phyloP scores from a whole-genome alignment of 2,329 filamentous ascomycete genomes.

The Mycosphaerelloides madeirae region DNA sequence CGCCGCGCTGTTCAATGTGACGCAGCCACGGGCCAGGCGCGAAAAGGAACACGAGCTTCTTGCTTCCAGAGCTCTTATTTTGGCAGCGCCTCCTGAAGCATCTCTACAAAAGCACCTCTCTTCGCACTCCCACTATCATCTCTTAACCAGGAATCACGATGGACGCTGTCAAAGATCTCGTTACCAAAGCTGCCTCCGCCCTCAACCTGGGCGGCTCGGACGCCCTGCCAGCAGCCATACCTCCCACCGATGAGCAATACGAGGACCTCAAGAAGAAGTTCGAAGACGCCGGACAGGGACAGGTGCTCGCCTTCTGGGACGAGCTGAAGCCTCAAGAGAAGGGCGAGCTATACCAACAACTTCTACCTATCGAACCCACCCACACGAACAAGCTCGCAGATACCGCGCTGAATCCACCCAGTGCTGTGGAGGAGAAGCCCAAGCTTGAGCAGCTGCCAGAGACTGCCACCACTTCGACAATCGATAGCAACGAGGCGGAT shows the following conservation, averaged over 20 bases:
- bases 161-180: slow-evolving; percentile 20
- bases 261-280: slow-evolving; percentile 67
- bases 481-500: slow-evolving; percentile 77
- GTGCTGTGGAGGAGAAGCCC: slow-evolving; percentile 48
- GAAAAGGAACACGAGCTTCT: too few relatives aligned
- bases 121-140: too few relatives aligned
- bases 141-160: slow-evolving; percentile 6
- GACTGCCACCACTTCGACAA: slow-evolving; percentile 78
- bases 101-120: too few relatives aligned
- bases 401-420: slow-evolving; percentile 72
- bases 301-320: slow-evolving; percentile 86
- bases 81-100: too few relatives aligned
- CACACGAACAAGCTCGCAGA: slow-evolving; percentile 85
- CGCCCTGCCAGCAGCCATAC: slow-evolving; percentile 37
- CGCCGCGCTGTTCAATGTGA: too few relatives aligned
- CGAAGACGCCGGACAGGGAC: slow-evolving; percentile 67
- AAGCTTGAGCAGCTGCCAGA: slow-evolving; percentile 82
- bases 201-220: slow-evolving; percentile 21
- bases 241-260: slow-evolving; percentile 63
- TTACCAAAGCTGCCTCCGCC: slow-evolving; percentile 19
- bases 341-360: slow-evolving; percentile 72
- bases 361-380: slow-evolving; percentile 73
- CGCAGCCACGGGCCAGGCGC: too few relatives aligned
- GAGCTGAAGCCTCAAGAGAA: slow-evolving; percentile 69
- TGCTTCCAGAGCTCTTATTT: too few relatives aligned